Conservation (phyloP, 768 basidiomycete genomes). For the Chlorophyllum brunneum region DNA sequence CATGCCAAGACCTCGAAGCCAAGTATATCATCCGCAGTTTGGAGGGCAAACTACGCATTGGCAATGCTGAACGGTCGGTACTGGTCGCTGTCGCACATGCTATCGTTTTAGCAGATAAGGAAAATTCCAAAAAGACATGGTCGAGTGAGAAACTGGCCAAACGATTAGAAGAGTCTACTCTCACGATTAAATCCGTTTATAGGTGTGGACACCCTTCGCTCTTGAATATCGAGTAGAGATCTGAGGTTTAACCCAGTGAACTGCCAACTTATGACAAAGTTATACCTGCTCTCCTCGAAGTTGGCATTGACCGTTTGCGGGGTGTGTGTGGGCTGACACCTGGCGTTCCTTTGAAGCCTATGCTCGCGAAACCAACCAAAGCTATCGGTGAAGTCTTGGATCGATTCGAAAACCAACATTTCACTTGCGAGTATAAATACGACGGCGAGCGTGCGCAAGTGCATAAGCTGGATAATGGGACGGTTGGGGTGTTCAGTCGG, state of each 20-base stretch:
- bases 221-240: too few species aligned
- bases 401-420: constrained; percentile 90
- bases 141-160: constrained; percentile 67
- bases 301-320: constrained; percentile 66
- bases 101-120: constrained; percentile 76
- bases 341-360: constrained; percentile 95
- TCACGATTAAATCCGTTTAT: constrained; percentile 85
- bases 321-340: constrained; percentile 88
- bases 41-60: constrained; percentile 96
- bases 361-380: constrained; percentile 99
- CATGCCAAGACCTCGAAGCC: constrained; percentile 88
- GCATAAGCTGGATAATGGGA: constrained; percentile 79
- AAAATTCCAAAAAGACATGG: constrained; percentile 65
- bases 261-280: constrained; percentile 90
- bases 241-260: too few species aligned
- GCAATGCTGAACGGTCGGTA: constrained; percentile 95
- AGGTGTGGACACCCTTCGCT: constrained; percentile 70
- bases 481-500: constrained; percentile 88
- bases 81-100: constrained; percentile 93
- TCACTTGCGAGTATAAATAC: constrained; percentile 99
- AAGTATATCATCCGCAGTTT: constrained; percentile 95
- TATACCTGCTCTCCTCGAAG: constrained; percentile 81
- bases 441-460: constrained; percentile 98
- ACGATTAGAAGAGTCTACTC: constrained; percentile 73
- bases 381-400: constrained; percentile 98